Conservation (phyloP, 1,284 basidiomycete species). For the Leucoagaricus sp. region DNA sequence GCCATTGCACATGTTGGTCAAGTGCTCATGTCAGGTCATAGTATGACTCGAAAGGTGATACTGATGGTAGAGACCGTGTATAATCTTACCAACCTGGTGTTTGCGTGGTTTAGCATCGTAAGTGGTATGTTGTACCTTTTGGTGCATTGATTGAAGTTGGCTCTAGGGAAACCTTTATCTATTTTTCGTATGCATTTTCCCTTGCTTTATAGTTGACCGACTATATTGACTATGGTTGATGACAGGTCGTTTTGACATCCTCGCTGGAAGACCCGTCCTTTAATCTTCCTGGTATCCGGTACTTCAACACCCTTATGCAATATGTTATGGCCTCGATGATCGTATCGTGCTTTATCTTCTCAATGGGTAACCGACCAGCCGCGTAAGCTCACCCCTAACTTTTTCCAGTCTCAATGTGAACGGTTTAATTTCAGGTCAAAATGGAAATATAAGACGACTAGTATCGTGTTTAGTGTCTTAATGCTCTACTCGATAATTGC, state of each 20-base stretch:
- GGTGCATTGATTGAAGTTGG: background rate
- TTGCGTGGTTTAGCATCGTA: conserved; percentile 92
- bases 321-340: conserved; percentile 86
- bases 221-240: background rate
- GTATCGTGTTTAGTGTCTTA: conserved; percentile 75
- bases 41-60: conserved; percentile 69
- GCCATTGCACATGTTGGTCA: conserved; percentile 84
- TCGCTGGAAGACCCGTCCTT: conserved; percentile 83
- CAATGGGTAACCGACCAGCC: conserved; percentile 95
- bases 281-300: conserved; percentile 66
- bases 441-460: conserved; percentile 85
- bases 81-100: conserved; percentile 86
- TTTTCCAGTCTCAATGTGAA: background rate
- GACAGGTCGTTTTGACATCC: conserved; percentile 82
- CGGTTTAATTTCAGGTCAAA: conserved; percentile 52
- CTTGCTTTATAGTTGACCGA: background rate
- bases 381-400: conserved; percentile 53
- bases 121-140: conserved; percentile 32
- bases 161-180: conserved; percentile 89
- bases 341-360: conserved; percentile 89
- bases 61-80: conserved; percentile 86
- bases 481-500: conserved; percentile 83
- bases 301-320: conserved; percentile 80
- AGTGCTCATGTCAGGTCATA: conserved; percentile 86
- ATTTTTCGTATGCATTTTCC: conserved; percentile 76